Percentiles rank a stretch among this genome's conserved stretches.
Conservation (phyloP, 257 asterid species). For the Solanum pimpinellifolium region DNA sequence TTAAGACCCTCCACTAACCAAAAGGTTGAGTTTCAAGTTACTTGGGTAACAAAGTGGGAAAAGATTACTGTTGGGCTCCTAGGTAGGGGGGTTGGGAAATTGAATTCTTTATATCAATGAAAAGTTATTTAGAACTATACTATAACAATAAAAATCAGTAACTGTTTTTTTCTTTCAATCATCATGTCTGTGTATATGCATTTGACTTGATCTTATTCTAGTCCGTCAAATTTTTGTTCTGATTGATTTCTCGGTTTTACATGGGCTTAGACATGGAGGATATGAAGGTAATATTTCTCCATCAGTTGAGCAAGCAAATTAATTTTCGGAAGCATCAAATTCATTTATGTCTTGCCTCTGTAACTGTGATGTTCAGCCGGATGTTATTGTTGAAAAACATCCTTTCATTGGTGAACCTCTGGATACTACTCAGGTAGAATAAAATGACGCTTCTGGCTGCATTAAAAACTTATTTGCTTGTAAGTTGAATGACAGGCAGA, state of each 20-base stretch:
- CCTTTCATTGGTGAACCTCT: constrained; percentile 4
- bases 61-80: not conserved
- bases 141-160: not conserved
- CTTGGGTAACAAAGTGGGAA: not conserved
- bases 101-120: not conserved
- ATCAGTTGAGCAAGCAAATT: constrained; percentile 14
- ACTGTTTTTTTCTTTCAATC: not conserved
- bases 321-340: constrained; percentile 16
- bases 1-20: not conserved
- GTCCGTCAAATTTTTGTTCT: not conserved
- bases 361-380: constrained; percentile 11
- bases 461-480: constrained; percentile 10
- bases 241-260: not conserved
- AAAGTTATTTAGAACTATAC: not conserved
- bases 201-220: not conserved
- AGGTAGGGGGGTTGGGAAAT: not conserved
- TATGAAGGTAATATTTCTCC: constrained; percentile 9
- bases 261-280: constrained; percentile 10
- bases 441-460: constrained; percentile 17
- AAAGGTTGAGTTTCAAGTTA: not conserved
- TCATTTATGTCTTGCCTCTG: constrained; percentile 14
- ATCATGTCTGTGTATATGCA: not conserved
- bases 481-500: constrained; percentile 9
- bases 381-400: constrained; percentile 7
- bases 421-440: constrained; percentile 5